A percentile compares a stretch with the other conserved stretches of the same genome.
Conservation (phyloP, 306 rosid genomes). For the Elaeagnus macrophylla region DNA sequence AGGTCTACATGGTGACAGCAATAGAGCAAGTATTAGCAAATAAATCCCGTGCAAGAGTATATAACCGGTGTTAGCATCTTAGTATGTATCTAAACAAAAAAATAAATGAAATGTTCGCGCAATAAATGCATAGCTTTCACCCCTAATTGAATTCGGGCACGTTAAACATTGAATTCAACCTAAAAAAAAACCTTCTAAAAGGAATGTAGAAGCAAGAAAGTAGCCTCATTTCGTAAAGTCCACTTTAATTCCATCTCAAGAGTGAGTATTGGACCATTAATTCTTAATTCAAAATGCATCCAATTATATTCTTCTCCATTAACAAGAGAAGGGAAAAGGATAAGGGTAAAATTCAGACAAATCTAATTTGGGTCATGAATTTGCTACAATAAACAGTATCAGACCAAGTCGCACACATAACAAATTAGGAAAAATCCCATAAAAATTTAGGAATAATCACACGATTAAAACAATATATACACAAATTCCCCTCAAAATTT, state of each 20-base stretch:
- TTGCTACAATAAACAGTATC: neutral
- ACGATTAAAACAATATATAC: neutral
- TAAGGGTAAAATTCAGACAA: constrained; percentile 2
- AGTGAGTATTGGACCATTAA: constrained; percentile 1
- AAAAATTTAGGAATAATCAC: neutral
- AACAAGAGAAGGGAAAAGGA: neutral
- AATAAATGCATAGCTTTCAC: no score
- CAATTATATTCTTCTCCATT: neutral
- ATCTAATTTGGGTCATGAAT: constrained; percentile 4
- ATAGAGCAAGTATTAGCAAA: constrained; percentile 16
- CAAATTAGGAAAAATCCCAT: neutral
- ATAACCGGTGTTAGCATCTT: neutral
- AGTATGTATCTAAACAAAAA: neutral
- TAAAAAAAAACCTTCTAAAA: no score
- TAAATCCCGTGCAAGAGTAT: neutral
- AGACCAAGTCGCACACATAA: constrained; percentile 18
- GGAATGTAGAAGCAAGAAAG: no score
- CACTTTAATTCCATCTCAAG: neutral
- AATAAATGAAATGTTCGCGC: no score
- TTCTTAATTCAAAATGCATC: neutral
- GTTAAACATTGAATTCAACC: no score
- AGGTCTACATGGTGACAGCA: constrained; percentile 48
- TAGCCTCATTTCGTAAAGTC: no score
- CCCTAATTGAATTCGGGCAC: no score
- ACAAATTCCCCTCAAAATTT: neutral